phyloP scores from a whole-genome alignment of 2,329 filamentous ascomycete species.

The Gnomoniopsis smithogilvyi region DNA sequence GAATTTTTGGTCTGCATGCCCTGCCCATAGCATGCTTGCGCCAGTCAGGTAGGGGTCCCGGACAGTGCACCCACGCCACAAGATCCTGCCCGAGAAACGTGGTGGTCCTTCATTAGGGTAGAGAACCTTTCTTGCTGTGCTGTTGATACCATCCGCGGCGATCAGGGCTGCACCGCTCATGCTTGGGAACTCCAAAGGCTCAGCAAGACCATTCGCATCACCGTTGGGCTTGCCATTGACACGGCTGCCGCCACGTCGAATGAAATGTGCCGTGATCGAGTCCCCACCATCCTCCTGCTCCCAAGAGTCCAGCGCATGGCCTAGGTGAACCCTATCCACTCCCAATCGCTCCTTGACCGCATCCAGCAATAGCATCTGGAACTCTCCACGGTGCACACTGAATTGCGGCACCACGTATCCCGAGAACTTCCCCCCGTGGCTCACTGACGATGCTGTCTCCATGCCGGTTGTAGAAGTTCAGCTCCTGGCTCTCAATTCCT shows the following conservation, averaged over 20 bases:
- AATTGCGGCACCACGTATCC: slow-evolving; percentile 42
- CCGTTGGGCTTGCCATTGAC: neutral
- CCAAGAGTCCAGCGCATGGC: slow-evolving; percentile 34
- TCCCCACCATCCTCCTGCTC: slow-evolving; percentile 28
- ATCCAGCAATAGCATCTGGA: slow-evolving; percentile 40
- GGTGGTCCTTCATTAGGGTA: slow-evolving; percentile 42
- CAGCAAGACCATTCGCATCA: neutral
- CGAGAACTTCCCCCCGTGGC: slow-evolving; percentile 34
- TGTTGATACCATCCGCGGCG: slow-evolving; percentile 43
- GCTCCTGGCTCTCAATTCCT: slow-evolving; percentile 38
- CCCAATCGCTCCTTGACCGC: slow-evolving; percentile 39
- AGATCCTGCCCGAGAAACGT: slow-evolving; percentile 41
- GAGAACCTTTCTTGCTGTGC: slow-evolving; percentile 34
- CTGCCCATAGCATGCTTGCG: slow-evolving; percentile 42
- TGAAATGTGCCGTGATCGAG: slow-evolving; percentile 36
- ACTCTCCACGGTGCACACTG: slow-evolving; percentile 41
- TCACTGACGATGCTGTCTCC: slow-evolving; percentile 40
- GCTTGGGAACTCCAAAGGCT: slow-evolving; percentile 26
- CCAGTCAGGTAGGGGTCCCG: slow-evolving; percentile 37
- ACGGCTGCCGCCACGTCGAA: slow-evolving; percentile 19
- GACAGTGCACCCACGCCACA: slow-evolving; percentile 42
- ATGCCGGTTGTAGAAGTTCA: slow-evolving; percentile 42
- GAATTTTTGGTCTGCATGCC: slow-evolving; percentile 44
- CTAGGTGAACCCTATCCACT: slow-evolving; percentile 33
- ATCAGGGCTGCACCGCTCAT: slow-evolving; percentile 33